Evolutionary conservation across 345 rosid species (phyloP).

Genomic region (Eucalyptus tenuipes): DNA sequence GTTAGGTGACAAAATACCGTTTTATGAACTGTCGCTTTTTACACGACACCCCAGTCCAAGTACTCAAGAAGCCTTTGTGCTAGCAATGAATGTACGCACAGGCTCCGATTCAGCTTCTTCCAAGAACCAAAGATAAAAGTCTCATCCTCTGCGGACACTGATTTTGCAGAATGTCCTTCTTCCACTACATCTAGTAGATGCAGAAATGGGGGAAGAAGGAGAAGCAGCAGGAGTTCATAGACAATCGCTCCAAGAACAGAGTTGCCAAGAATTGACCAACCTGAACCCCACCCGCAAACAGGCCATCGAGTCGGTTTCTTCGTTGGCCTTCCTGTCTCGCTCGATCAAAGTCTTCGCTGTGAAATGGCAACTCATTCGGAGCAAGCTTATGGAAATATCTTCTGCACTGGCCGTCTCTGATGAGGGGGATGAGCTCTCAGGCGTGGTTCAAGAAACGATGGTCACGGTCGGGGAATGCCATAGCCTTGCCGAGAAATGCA

Average conservation of each 20-base stretch:
- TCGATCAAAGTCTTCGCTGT: constrained; percentile 51
- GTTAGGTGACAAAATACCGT: neutral
- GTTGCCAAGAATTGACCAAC: neutral
- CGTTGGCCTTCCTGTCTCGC: constrained; percentile 1
- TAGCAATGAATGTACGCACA: neutral
- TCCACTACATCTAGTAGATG: neutral
- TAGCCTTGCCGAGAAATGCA: constrained; percentile 64
- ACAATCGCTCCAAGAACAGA: neutral
- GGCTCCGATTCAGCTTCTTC: neutral
- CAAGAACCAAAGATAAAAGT: neutral
- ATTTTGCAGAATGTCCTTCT: neutral
- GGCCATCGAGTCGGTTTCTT: neutral
- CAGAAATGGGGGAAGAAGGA: neutral
- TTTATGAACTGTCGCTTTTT: neutral
- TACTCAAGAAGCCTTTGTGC: neutral
- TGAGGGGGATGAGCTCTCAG: constrained; percentile 25
- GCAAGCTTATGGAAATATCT: constrained; percentile 58
- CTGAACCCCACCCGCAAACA: neutral
- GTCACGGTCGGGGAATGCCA: constrained; percentile 29
- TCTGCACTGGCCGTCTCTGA: constrained; percentile 34
- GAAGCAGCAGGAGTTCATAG: neutral
- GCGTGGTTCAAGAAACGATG: constrained; percentile 26
- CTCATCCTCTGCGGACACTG: neutral
- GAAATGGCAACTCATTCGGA: constrained; percentile 74
- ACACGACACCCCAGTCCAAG: neutral